Evolutionary conservation across 2,329 filamentous ascomycete genomes (phyloP), one percentile per base, ranked within the genome.

Genomic region (Cyphellophora europaea): DNA sequence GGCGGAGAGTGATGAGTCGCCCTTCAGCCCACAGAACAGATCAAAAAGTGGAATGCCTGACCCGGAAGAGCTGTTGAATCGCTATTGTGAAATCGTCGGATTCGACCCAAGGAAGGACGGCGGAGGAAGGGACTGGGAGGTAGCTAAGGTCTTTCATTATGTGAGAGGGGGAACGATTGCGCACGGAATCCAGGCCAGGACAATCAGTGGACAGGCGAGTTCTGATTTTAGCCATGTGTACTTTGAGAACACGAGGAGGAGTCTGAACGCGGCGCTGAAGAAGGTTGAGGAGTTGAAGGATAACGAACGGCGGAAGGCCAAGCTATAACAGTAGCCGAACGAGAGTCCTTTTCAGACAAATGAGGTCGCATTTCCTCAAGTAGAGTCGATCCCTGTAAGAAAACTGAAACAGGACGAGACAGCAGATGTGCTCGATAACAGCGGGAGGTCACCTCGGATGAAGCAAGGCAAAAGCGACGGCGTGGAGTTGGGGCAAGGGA

Each of bases 181-280:
- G 13, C 41, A 44, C 27, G 41, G 41, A n/a, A 44, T 44, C 30
- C 41, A 44, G 17, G 41, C 41, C 3, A 25, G 41, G 15, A 44
- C 41, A 10, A 36, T 41, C 23, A 40, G 30, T 15, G 41, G 41
- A n/a, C 41, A 44, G 35, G 41, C 41, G 19, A 44, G 41, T 29
- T 41, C 38, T 23, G 41, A 44, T 6, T 38, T 38, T 14, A 36
- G 32, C 11, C 38, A 41, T 19, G 15, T 41, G 2, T 44, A 44
- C 27, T 44, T 44, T 19, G 25, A 39, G 19, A 44, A 44, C 19
- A 44, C 41, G 6, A 32, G 27, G 19, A 38, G 32, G 35, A 38
- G 32, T 33, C 19, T 44, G 25, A 32, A 44, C 30, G 30, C 29
- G 10, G 41, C 41, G 35, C 33, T 35, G 21, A 14, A 29, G 15